Percentiles rank a stretch among this genome's conserved stretches.
These are phyloP conservation scores for Galeopsis tetrahit DNA, from an alignment of 257 asterid species.

Conservation along the genomic window DNA sequence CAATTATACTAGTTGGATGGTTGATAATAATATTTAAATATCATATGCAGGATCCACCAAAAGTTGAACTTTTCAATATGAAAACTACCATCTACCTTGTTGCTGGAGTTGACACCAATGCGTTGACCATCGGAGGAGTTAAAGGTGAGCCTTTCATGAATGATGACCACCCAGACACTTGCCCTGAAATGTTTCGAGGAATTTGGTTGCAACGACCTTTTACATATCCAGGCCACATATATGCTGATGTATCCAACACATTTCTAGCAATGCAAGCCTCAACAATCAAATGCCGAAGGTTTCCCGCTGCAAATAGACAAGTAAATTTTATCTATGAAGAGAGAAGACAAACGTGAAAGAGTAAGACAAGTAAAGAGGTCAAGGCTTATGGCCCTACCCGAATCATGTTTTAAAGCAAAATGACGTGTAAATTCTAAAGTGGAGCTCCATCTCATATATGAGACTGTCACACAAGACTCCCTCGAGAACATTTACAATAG, in stretches of 20 bases:
- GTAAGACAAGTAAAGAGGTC: slow-evolving; percentile 9
- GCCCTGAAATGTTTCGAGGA: slow-evolving; percentile 77
- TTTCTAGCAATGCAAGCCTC: slow-evolving; percentile 98
- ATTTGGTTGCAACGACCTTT: slow-evolving; percentile 79
- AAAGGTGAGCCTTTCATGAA: slow-evolving; percentile 81
- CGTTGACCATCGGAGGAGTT: slow-evolving; percentile 76
- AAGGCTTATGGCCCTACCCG: slow-evolving; percentile 8
- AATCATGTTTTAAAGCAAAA: no score
- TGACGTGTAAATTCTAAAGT: no score
- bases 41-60: no score
- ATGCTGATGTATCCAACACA: slow-evolving; percentile 89
- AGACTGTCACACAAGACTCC: background rate
- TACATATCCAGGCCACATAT: slow-evolving; percentile 96
- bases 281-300: slow-evolving; percentile 84
- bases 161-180: slow-evolving; percentile 88
- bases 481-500: slow-evolving; percentile 1
- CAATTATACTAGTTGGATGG: no score
- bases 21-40: no score
- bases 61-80: slow-evolving; percentile 29
- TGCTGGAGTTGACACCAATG: slow-evolving; percentile 88
- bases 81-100: slow-evolving; percentile 67
- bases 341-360: slow-evolving; percentile 9
- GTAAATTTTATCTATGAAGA: slow-evolving; percentile 21
- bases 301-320: slow-evolving; percentile 66
- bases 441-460: no score